A percentile compares a stretch with the other conserved stretches of the same genome.
Evolutionary conservation across 805 yeast genomes (phyloP).

Genomic region (Hanseniaspora clermontiae): DNA sequence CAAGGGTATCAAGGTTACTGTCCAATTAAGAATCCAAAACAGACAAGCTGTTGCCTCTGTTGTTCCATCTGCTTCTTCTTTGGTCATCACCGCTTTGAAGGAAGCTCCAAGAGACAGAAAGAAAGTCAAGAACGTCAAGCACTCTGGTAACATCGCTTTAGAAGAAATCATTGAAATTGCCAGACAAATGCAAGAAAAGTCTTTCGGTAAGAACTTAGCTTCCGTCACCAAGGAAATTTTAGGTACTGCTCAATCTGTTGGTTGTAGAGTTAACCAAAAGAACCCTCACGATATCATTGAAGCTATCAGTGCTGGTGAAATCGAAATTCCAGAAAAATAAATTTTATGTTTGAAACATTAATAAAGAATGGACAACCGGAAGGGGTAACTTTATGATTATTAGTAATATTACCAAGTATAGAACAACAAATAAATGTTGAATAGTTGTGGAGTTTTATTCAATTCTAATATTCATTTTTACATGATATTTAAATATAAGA

Average conservation of each 20-base stretch:
- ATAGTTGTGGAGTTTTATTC: background rate
- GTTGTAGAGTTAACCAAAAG: slow-evolving; percentile 98
- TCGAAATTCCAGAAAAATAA: slow-evolving; percentile 45
- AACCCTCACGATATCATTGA: slow-evolving; percentile 98
- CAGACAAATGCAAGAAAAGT: slow-evolving; percentile 92
- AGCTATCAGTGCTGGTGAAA: slow-evolving; percentile 96
- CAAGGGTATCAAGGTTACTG: slow-evolving; percentile 99
- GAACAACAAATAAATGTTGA: too few relatives aligned
- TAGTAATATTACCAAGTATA: too few relatives aligned
- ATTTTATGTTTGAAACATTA: slow-evolving; percentile 19
- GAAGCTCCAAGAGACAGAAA: slow-evolving; percentile 99
- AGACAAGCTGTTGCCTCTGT: slow-evolving; percentile 98
- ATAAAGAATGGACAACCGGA: background rate
- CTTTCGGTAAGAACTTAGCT: slow-evolving; percentile 93
- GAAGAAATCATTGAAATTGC: slow-evolving; percentile 95
- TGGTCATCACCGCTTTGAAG: slow-evolving; percentile 97
- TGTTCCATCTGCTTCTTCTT: slow-evolving; percentile 98
- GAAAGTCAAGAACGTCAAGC: slow-evolving; percentile 99
- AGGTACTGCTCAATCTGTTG: slow-evolving; percentile 99
- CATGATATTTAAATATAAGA: slow-evolving; percentile 9
- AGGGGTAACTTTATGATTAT: too few relatives aligned
- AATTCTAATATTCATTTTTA: background rate
- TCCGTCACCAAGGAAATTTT: slow-evolving; percentile 97
- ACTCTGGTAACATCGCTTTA: slow-evolving; percentile 95
- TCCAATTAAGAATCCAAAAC: slow-evolving; percentile 97